Conservation (phyloP, 2,329 filamentous ascomycete genomes). For the Fusarium begoniae region DNA sequence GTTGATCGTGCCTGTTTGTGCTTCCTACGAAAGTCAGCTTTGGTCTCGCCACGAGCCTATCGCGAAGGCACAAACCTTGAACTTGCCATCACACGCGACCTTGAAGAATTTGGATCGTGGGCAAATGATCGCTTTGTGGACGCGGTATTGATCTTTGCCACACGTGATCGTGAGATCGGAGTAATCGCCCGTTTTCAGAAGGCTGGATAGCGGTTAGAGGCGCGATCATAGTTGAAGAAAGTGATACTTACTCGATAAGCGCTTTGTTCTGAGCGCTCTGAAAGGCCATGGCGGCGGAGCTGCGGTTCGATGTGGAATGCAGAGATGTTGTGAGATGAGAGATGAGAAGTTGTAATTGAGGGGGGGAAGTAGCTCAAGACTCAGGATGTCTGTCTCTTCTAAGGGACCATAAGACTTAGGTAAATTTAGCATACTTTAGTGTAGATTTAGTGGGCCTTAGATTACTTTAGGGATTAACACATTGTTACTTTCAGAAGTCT, state of each 20-base stretch:
- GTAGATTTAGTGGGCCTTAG: neutral
- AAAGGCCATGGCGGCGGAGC: fast-evolving
- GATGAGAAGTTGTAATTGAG: neutral
- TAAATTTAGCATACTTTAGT: neutral
- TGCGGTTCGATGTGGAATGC: neutral
- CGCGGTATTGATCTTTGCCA: neutral
- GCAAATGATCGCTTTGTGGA: conserved; percentile 18
- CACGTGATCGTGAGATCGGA: conserved; percentile 12
- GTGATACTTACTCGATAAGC: neutral
- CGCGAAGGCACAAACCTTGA: neutral
- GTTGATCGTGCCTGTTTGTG: neutral
- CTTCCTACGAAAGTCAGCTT: neutral
- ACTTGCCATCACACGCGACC: neutral
- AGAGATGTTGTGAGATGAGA: neutral
- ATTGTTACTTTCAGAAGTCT: neutral
- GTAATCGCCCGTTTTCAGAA: neutral
- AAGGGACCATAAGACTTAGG: neutral
- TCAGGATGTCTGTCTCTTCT: fast-evolving
- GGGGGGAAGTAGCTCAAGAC: neutral
- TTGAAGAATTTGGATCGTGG: conserved; percentile 11
- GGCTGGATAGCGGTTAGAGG: neutral
- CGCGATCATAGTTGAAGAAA: neutral
- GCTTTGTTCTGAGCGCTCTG: neutral
- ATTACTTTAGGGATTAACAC: fast-evolving
- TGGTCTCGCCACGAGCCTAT: neutral